phyloP scores from a whole-genome alignment of 257 asterid species.

The Nyctanthes arbortristis region DNA sequence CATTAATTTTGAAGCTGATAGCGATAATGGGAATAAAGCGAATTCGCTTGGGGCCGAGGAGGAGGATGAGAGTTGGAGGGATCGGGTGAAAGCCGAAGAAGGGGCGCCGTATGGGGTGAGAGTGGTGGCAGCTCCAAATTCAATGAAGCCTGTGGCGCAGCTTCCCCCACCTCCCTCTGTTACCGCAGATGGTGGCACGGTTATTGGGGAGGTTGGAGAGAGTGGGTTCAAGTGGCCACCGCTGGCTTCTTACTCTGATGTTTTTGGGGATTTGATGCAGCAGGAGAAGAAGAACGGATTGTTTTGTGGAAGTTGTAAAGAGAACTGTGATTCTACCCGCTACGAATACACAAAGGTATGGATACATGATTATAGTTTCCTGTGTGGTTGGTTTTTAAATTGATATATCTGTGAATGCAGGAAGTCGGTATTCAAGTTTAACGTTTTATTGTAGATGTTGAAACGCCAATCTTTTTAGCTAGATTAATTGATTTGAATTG shows the following conservation, averaged over 20 bases:
- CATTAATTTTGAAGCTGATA: conserved; percentile 55
- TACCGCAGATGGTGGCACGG: conserved; percentile 43
- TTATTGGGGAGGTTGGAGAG: conserved; percentile 50
- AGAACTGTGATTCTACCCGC: conserved; percentile 44
- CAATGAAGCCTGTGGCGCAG: conserved; percentile 60
- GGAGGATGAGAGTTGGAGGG: conserved; percentile 57
- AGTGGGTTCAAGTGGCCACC: conserved; percentile 67
- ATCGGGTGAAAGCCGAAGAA: conserved; percentile 81
- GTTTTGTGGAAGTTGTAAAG: conserved; percentile 72
- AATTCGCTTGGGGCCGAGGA: conserved; percentile 27
- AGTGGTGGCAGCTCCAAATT: conserved; percentile 89
- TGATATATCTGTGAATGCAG: conserved; percentile 8
- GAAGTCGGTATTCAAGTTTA: background rate
- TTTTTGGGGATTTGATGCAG: conserved; percentile 61
- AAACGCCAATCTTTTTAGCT: conserved; percentile 2
- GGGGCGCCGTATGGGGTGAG: conserved; percentile 93
- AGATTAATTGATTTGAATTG: background rate
- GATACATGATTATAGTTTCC: background rate
- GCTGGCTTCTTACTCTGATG: conserved; percentile 78
- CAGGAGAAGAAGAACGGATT: conserved; percentile 44
- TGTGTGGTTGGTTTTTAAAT: conserved; percentile 7
- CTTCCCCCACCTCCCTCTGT: conserved; percentile 46
- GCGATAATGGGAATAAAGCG: conserved; percentile 18
- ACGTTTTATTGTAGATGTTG: background rate
- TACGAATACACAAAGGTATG: conserved; percentile 64